Conservation (phyloP, 2,329 filamentous ascomycete genomes). For the Epichloe hybrida region DNA sequence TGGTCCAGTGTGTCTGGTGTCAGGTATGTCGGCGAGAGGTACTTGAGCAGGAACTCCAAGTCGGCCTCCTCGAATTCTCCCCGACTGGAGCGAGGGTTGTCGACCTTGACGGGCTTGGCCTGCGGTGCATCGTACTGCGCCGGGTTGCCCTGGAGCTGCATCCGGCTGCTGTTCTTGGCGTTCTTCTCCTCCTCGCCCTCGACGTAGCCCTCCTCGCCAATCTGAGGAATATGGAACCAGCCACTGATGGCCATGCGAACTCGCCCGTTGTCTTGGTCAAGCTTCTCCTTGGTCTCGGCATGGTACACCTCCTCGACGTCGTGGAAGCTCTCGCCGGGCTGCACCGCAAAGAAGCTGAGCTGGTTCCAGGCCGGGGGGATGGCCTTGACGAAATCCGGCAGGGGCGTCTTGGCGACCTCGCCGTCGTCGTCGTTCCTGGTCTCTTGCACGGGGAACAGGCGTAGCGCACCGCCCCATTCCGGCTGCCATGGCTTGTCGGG, state of each 20-base stretch:
- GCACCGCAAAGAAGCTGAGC: conserved; percentile 93
- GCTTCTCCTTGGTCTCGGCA: conserved; percentile 42
- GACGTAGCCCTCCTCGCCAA: conserved; percentile 84
- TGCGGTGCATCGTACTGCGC: conserved; percentile 79
- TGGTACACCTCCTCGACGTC: conserved; percentile 97
- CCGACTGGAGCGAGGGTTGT: conserved; percentile 30
- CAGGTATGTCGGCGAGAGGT: conserved; percentile 79
- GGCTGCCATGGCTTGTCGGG: conserved; percentile 82
- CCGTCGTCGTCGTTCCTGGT: conserved; percentile 46
- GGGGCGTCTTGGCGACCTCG: conserved; percentile 64
- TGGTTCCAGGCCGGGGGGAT: conserved; percentile 99
- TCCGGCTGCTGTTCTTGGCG: conserved; percentile 77
- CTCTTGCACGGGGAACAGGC: conserved; percentile 64
- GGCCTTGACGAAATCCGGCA: conserved; percentile 62
- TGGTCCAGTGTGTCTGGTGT: conserved; percentile 83
- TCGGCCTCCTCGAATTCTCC: conserved; percentile 60
- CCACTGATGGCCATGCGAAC: conserved; percentile 96
- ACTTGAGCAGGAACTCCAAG: conserved; percentile 80
- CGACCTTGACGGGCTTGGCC: conserved; percentile 37
- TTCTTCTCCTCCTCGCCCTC: conserved; percentile 78
- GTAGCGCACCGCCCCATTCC: conserved; percentile 84
- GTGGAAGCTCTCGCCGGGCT: conserved; percentile 97
- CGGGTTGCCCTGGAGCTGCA: conserved; percentile 83
- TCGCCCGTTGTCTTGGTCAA: conserved; percentile 56
- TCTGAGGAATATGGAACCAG: conserved; percentile 96